Evolutionary conservation across 176 grass and related monocot genomes (phyloP).

Genomic region (Oryza brachyantha): DNA sequence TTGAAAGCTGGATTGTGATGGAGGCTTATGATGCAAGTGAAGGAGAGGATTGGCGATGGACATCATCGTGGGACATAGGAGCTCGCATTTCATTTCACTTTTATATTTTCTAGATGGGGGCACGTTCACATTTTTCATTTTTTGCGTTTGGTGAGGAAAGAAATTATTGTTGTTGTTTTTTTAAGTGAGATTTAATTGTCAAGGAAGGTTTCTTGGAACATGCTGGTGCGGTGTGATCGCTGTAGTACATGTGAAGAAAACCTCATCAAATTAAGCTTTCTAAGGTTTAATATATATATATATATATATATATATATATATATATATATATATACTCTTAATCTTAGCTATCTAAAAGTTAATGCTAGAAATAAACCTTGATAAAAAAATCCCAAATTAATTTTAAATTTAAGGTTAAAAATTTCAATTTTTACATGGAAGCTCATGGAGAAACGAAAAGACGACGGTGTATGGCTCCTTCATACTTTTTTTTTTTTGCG

Average conservation of each 20-base stretch:
- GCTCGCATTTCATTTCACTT: background rate
- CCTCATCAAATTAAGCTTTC: too few relatives aligned
- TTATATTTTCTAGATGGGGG: background rate
- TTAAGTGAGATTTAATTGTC: background rate
- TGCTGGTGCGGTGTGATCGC: background rate
- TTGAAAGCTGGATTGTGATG: slow-evolving; percentile 10
- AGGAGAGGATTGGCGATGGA: background rate
- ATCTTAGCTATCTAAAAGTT: too few relatives aligned
- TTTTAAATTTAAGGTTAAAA: too few relatives aligned
- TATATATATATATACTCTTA: too few relatives aligned
- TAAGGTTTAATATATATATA: too few relatives aligned
- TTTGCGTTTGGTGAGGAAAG: background rate
- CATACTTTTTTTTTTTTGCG: background rate
- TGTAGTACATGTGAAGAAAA: background rate
- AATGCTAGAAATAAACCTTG: too few relatives aligned
- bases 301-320: too few relatives aligned
- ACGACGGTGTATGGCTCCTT: background rate
- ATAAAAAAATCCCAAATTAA: too few relatives aligned
- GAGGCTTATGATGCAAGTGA: slow-evolving; percentile 9
- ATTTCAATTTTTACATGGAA: too few relatives aligned
- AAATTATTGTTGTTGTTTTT: background rate
- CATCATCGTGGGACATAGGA: background rate
- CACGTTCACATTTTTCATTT: slow-evolving; percentile 9
- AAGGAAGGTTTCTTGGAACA: background rate
- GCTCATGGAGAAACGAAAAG: too few relatives aligned